Base-by-base conservation (phyloP, 2,329 filamentous ascomycete genomes). In the Penicillium carneum region DNA sequence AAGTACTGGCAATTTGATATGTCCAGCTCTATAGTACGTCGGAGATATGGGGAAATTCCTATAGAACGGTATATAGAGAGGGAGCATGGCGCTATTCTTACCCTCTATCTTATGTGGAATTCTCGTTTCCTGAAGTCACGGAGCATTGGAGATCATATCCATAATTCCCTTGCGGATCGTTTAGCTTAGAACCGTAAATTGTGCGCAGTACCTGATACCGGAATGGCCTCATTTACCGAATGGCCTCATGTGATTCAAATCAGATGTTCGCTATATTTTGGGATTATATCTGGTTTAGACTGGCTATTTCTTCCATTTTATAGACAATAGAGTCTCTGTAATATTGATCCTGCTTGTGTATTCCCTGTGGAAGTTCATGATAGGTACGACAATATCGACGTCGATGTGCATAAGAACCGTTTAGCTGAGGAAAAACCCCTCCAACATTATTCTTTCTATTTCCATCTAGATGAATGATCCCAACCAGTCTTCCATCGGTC, bases 1-100 rank as follows among this genome's bases (percentile, higher is more conserved):
- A 49, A 39, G 42, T 56, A 49, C 53, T 49, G 14, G 8, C 31
- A 38, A 56, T 20, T 60, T 47, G 51, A 60, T 56, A 60, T 56
- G 45, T 60, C 36, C 29, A 48, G 36, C 39, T 45, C 38, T 33
- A 34, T 47, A 33, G 8, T 23, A 52, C 29, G 23, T 29, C 4
- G 38, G 16, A 23, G 29, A 48, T n/a, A 26, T 42, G 49, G 33
- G 9, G 33, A 9, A 50, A 36, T 38, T 26, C n/a, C 31, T 23
- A n/a, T 10, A 6, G 2, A 45, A 46, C 11, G 11, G 1, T 23
- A 26, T 26, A 11, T 20, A 23, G 8, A 26, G 4, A 26, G 4
- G 34, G 26, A 26, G 26, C 14, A 38, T 36, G 23, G 20, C n/a
- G 20, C 47, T 26, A 36, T 38, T 4, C 14, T 26, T 6, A 5